Evolutionary conservation across 2,329 filamentous ascomycete species (phyloP), one percentile per base, ranked within the genome.

Genomic region (Penicillium aurantiogriseum): DNA sequence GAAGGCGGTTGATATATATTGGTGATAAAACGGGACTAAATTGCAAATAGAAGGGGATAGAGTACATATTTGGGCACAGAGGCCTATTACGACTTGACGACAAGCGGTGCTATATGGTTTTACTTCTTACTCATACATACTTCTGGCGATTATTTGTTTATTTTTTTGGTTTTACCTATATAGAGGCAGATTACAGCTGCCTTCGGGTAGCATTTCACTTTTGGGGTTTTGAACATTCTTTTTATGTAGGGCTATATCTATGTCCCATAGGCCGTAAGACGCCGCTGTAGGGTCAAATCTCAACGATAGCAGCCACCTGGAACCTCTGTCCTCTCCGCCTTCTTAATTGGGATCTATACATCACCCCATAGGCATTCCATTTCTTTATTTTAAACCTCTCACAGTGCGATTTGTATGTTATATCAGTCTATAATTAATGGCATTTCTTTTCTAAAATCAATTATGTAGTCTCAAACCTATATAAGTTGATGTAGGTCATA

Each of bases 1-100:
- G 13, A 11, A 21, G 5, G 15, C 13, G 4, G n/a, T 13, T 0
- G 5, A 23, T 2, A 38, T 21, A 13, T 5, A 17, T n/a, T 9
- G 17, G 10, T 9, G 25, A 15, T 1, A n/a, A 6, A 35, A 31
- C 0, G 29, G 17, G 19, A 17, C 7, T 7, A n/a, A 8, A 36
- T 36, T 35, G 23, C 2, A n/a, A 15, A 29, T 38, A 35, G 11
- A 33, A 21, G 29, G 25, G 23, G 11, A 19, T 17, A 35, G 27
- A 31, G 25, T 27, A 42, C 15, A 39, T 36, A 36, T 11, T 29
- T 19, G 38, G 51, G 6, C 23, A 27, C 2, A 3, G 3, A 27
- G 15, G 38, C 38, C 29, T 23, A 54, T 57, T 15, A 57, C 43
- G 55, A 57, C 17, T 56, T 56, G 40, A 55, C 21, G 56, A 58